A percentile compares a stretch with the other conserved stretches of the same genome.
These are phyloP conservation scores for Daldinia loculata DNA, from an alignment of 495 filamentous ascomycete species.

Conservation along the genomic window DNA sequence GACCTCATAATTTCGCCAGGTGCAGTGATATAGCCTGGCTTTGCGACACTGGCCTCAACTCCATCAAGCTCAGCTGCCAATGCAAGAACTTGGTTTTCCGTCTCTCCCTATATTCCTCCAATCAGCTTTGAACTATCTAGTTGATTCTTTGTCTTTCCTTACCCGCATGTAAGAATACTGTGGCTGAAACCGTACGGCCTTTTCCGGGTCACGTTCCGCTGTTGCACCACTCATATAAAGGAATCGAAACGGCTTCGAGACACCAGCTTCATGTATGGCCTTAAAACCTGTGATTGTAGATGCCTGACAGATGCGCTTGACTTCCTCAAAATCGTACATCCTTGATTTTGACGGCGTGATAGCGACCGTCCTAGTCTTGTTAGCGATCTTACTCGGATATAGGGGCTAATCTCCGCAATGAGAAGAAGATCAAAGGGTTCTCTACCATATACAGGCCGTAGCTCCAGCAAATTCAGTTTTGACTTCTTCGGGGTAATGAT, in stretches of 20 bases:
- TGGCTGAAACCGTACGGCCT: conserved; percentile 46
- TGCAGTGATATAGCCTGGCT: conserved; percentile 51
- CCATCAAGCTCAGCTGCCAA: conserved; percentile 48
- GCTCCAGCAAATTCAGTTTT: conserved; percentile 55
- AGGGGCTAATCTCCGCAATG: conserved; percentile 7
- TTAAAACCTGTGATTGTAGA: conserved; percentile 52
- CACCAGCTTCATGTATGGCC: conserved; percentile 47
- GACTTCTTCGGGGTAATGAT: conserved; percentile 50
- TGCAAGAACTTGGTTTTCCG: conserved; percentile 52
- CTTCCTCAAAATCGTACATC: conserved; percentile 50
- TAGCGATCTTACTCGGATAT: conserved; percentile 11
- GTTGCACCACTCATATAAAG: conserved; percentile 57
- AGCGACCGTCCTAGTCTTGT: conserved; percentile 52
- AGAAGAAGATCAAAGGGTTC: background rate
- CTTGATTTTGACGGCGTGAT: conserved; percentile 52
- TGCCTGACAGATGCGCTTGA: conserved; percentile 55
- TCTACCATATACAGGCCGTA: conserved; percentile 61
- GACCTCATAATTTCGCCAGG: conserved; percentile 32
- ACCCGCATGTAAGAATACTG: conserved; percentile 57
- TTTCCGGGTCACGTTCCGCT: conserved; percentile 50
- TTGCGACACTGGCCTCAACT: conserved; percentile 51
- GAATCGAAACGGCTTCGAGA: conserved; percentile 54
- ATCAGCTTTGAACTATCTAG: conserved; percentile 3
- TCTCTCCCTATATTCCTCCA: conserved; percentile 47
- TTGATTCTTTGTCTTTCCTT: background rate